Base-by-base conservation (phyloP, 1,284 basidiomycete genomes). In the Melampsora americana region DNA sequence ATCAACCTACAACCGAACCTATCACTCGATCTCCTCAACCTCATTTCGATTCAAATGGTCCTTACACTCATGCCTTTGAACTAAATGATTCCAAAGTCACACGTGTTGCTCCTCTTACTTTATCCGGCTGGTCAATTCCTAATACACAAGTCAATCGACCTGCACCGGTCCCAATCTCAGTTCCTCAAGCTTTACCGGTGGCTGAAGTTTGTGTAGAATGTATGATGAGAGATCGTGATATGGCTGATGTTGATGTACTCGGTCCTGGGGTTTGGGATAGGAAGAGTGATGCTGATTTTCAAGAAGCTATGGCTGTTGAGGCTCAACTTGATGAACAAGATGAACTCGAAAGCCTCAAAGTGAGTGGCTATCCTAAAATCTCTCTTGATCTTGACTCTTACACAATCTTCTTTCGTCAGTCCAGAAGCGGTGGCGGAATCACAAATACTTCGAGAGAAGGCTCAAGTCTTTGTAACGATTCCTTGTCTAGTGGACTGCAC, bases 211-310 rank as follows among this genome's bases (percentile, higher is more conserved):
- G 95, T 81, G 86, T 98, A 66, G 95, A 99, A 84, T 99, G 95
- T 83, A 92, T 96, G 81, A 99, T 99, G 95, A 90, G 95, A 60
- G 95, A 99, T 84, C 90, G 95, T 81, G 95, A 99, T 82, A 93
- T 99, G 91, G 93, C 91, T 46, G 95, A 97, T 83, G 92, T 99
- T 35, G 87, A 91, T 82, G 95, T 97, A 28, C 87, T 89, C 1
- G 89, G 90, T 39, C 88, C 90, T 5, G 92, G 93, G 0, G 87
- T 92, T 18, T 99, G 95, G 95, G 93, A 92, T 0, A 87, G 96
- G 48, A 90, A 90, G 80, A 94, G 92, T 82, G 95, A 99, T 82
- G 88, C 86, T 7, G 85, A 87, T 50, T 95, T 89, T 79, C 88
- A 92, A 62, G 93, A 98, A 64, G 85, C 95, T 39, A 85, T 90